phyloP scores from a whole-genome alignment of 495 filamentous ascomycete genomes.

The Trichodelitschia bisporula region DNA sequence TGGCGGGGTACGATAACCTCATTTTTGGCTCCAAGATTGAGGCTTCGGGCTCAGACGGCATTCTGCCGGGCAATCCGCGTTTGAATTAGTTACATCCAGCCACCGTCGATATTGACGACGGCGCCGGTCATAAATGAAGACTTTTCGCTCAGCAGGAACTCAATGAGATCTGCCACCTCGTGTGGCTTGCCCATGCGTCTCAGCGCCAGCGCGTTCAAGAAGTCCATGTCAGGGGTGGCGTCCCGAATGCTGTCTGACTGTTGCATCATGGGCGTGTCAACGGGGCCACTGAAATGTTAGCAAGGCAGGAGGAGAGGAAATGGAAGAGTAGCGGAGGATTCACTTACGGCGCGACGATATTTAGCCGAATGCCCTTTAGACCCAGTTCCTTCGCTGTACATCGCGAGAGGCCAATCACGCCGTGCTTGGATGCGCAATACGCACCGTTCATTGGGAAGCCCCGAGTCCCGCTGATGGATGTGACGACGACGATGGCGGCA shows the following conservation, averaged over 20 bases:
- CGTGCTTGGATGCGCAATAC: constrained; percentile 5
- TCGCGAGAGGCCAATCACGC: constrained; percentile 5
- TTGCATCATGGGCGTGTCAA: constrained; percentile 5
- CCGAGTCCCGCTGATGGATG: constrained; percentile 1
- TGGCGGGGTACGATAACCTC: neutral
- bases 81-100: neutral
- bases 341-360: constrained; percentile 7
- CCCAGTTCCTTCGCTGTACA: constrained; percentile 5
- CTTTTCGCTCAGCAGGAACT: constrained; percentile 5
- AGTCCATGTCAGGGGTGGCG: constrained; percentile 1
- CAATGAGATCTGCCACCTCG: constrained; percentile 4
- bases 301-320: neutral
- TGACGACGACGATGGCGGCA: constrained; percentile 5
- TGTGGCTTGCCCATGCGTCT: constrained; percentile 3
- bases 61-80: neutral
- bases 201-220: constrained; percentile 2
- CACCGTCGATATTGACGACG: neutral
- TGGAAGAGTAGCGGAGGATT: neutral
- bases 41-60: neutral
- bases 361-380: constrained; percentile 3
- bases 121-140: constrained; percentile 4
- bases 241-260: neutral
- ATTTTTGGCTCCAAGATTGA: neutral
- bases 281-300: constrained; percentile 1
- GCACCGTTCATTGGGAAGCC: constrained; percentile 2